These are phyloP conservation scores for Alternaria triticina DNA, from an alignment of 2,329 filamentous ascomycete species.

Conservation along the genomic window DNA sequence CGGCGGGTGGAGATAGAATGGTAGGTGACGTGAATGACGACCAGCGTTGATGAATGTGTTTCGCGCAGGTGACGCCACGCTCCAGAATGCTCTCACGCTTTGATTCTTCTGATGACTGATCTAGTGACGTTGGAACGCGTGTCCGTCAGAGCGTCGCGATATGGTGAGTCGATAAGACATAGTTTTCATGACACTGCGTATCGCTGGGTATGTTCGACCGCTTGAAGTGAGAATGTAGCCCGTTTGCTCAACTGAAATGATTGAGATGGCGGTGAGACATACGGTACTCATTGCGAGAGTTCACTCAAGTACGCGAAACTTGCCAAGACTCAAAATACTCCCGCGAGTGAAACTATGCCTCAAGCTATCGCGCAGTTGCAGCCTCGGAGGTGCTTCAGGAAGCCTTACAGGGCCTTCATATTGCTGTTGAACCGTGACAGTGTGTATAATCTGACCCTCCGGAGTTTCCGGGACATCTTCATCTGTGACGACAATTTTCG, in stretches of 20 bases:
- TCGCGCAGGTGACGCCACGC: background rate
- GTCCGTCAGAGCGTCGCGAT: background rate
- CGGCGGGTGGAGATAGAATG: background rate
- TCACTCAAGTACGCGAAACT: constrained; percentile 4
- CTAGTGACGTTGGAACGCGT: background rate
- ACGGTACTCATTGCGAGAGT: background rate
- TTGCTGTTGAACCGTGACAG: constrained; percentile 25
- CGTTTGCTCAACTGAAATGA: background rate
- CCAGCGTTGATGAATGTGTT: background rate
- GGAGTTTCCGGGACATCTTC: background rate
- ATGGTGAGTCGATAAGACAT: background rate
- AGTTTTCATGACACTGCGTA: too few species aligned
- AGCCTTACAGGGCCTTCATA: constrained; percentile 22
- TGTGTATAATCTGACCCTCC: constrained; percentile 23
- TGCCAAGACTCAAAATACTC: constrained; percentile 23
- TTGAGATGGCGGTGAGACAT: background rate
- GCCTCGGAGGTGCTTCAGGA: constrained; percentile 11
- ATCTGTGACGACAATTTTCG: background rate
- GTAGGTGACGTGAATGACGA: background rate
- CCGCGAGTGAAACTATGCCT: constrained; percentile 26
- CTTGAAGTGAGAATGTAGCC: background rate
- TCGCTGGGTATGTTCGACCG: too few species aligned
- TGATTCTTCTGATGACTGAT: background rate
- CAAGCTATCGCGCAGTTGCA: constrained; percentile 30
- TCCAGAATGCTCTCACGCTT: background rate